Base-by-base conservation (phyloP, 169 alveolate genomes). In the Plasmodium vivax region DNA sequence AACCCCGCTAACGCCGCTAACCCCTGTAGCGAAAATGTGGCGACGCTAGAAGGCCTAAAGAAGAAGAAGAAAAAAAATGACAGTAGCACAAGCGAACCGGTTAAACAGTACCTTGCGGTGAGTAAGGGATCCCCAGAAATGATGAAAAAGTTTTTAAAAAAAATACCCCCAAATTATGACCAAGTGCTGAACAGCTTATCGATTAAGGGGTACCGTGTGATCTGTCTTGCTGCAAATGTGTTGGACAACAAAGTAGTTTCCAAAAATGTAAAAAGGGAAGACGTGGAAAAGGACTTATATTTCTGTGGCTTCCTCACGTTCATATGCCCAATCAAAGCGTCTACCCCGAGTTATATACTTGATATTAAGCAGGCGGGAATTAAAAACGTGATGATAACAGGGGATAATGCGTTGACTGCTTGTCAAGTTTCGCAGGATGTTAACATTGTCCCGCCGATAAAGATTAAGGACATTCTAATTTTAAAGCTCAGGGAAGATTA, bases 361-460 rank as follows among this genome's bases (percentile, higher is more conserved):
- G 97, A 97, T 84, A 94, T 98, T 56, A 96, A 97, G 73, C 56
- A 95, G 30, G 97, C 99, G 7, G 97, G 98, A 62, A 98, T 97
- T 83, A 92, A 96, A 58, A 97, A 98, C 36, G 96, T 98, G 77
- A 99, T 99, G 98, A 98, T 99, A 72, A 99, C 99, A 5, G 99
- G 99, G 56, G 99, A 99, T 97, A 99, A 99, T 96, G 97, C 99
- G n/a, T 95, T 98, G 68, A 98, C 99, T 8, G 99, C 99, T 1
- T 98, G 98, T 51, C 99, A 98, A 88, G 99, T 99, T 16, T 99
- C 99, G 7, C 96, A 94, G 68, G 98, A 98, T 38, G 97, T 97
- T 1, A 95, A 96, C 74, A 92, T 96, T 30, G 75, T 85, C 14
- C 91, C 94, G 9, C 8, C 75, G 9, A 91, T 91, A 32, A 82